Evolutionary conservation across 208 protist genomes (phyloP), one percentile per base, ranked within the genome.

Genomic region (Wallacemonas sp.): DNA sequence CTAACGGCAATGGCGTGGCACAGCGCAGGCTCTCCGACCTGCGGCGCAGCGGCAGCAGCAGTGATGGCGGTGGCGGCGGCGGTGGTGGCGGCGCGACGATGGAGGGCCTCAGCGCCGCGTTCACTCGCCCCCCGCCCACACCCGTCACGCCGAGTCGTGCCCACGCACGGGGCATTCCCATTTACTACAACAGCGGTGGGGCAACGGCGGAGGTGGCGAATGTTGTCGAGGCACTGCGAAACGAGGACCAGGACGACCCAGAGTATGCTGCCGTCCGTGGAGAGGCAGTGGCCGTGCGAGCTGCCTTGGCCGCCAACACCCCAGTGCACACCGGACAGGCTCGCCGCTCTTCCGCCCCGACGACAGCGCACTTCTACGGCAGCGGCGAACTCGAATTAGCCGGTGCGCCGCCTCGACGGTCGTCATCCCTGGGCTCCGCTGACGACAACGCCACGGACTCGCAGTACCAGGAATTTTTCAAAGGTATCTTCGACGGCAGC

Each of bases 301-400:
- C n/a, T n/a, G n/a, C n/a, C n/a, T n/a, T n/a, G n/a, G n/a, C n/a
- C n/a, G n/a, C n/a, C n/a, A n/a, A n/a, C n/a, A n/a, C n/a, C n/a
- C n/a, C n/a, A n/a, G n/a, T n/a, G n/a, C n/a, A n/a, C n/a, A n/a
- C n/a, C n/a, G n/a, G n/a, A 17, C 46, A n/a, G 4, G 22, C 51
- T 9, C 51, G 51, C 2, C 51, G 51, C 28, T 58, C 51, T 2
- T 42, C 51, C 5, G 51, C 51, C 6, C 30, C 51, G 4, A 38
- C 28, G 30, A 17, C n/a, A 8, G 51, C 51, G 6, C 51, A 58
- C 51, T 58, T 58, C 51, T 15, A 39, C 51, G 51, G 51, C 51
- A 33, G 9, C n/a, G 51, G 28, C 15, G 51, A 39, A 19, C 24
- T 14, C n/a, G 47, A 55, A 14, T 17, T 14, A 14, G 36, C 36